Conservation (phyloP, 2,329 filamentous ascomycete genomes). For the Clarireedia monteithiana region DNA sequence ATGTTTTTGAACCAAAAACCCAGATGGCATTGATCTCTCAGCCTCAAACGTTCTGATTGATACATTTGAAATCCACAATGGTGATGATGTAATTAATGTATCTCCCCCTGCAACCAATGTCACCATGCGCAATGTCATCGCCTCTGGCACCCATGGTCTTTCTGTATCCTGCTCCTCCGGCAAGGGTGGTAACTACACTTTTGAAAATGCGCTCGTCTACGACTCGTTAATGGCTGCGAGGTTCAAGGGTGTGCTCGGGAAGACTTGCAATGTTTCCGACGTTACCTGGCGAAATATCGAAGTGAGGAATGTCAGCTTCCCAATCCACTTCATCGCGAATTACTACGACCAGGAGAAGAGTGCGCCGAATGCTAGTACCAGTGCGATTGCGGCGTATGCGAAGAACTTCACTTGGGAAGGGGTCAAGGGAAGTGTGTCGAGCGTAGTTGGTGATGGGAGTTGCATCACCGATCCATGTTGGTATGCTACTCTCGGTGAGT, state of each 20-base stretch:
- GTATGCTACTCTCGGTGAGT: constrained; percentile 4
- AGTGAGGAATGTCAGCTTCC: constrained; percentile 1
- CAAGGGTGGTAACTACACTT: background rate
- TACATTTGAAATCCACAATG: constrained; percentile 5
- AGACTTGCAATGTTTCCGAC: background rate
- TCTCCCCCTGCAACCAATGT: background rate
- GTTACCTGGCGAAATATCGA: constrained; percentile 3
- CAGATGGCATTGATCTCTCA: constrained; percentile 5
- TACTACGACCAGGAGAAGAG: constrained; percentile 3
- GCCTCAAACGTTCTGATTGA: constrained; percentile 2
- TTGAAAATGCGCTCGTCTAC: constrained; percentile 1
- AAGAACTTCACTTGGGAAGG: background rate
- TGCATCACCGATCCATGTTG: background rate
- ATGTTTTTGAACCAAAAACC: background rate
- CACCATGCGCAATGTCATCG: constrained; percentile 1
- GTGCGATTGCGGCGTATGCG: background rate
- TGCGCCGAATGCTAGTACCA: background rate
- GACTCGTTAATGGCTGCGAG: constrained; percentile 3
- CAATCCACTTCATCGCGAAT: constrained; percentile 5
- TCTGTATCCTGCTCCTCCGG: background rate
- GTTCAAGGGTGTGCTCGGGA: background rate
- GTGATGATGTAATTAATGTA: constrained; percentile 5
- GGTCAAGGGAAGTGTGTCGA: background rate
- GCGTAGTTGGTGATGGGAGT: background rate
- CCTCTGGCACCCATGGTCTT: constrained; percentile 1